Percentiles rank a stretch among this genome's conserved stretches.
phyloP scores from a whole-genome alignment of 208 protist genomes.

The Leishmania gerbilli region DNA sequence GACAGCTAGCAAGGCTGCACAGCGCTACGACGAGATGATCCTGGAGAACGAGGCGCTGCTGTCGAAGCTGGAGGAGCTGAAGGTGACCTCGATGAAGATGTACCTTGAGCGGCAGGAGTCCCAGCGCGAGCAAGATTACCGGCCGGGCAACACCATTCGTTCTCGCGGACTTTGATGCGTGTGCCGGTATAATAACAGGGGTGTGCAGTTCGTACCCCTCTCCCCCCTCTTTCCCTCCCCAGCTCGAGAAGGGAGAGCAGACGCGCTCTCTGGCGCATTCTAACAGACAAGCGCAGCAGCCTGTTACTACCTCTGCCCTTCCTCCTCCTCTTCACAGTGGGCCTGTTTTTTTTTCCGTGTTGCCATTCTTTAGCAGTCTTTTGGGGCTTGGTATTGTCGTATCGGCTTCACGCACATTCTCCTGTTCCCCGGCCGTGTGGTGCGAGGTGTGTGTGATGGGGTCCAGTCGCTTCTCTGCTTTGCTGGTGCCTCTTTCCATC shows the following conservation, averaged over 20 bases:
- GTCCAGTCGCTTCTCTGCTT: background rate
- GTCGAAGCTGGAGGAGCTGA: conserved; percentile 88
- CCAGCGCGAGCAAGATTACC: conserved; percentile 71
- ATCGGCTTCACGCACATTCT: background rate
- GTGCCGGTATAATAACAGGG: background rate
- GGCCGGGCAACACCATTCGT: conserved; percentile 43
- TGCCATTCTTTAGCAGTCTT: background rate
- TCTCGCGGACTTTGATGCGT: conserved; percentile 47
- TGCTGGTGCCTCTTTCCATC: background rate
- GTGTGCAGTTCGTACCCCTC: background rate
- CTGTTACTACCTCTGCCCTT: background rate
- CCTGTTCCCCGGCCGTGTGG: background rate
- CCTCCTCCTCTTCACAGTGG: background rate
- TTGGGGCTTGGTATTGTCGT: background rate
- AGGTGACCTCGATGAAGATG: conserved; percentile 91
- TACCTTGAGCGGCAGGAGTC: conserved; percentile 87
- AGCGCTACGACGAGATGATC: conserved; percentile 93
- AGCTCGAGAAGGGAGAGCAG: background rate
- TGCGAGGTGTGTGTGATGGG: background rate
- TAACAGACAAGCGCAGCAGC: background rate
- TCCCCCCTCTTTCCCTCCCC: background rate
- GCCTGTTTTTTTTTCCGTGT: background rate
- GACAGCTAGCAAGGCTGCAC: conserved; percentile 76
- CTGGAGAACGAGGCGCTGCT: conserved; percentile 87
- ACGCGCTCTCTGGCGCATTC: background rate